phyloP scores from a whole-genome alignment of 805 yeast genomes.

The Debaryomyces maramus region DNA sequence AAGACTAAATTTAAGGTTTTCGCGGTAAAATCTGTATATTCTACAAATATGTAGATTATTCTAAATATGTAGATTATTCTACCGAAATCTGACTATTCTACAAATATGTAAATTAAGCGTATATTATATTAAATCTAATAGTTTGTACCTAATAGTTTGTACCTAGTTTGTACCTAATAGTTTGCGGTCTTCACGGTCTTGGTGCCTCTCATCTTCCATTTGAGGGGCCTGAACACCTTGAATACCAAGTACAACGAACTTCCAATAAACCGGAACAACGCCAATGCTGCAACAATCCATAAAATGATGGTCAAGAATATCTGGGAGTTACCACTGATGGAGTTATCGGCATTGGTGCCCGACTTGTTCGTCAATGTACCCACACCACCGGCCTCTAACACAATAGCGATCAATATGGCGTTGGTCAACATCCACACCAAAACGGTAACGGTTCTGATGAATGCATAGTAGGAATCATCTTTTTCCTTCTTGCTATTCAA shows the following conservation, averaged over 20 bases:
- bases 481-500: slow-evolving; percentile 21
- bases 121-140: too few relatives aligned
- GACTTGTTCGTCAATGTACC: slow-evolving; percentile 37
- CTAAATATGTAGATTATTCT: too few relatives aligned
- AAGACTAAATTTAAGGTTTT: too few relatives aligned
- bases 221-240: slow-evolving; percentile 38
- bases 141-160: too few relatives aligned
- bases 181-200: slow-evolving; percentile 7
- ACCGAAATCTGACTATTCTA: too few relatives aligned
- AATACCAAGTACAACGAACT: slow-evolving; percentile 56
- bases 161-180: too few relatives aligned
- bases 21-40: too few relatives aligned
- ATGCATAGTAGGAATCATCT: slow-evolving; percentile 83
- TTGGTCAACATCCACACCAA: slow-evolving; percentile 87
- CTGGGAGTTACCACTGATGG: slow-evolving; percentile 49
- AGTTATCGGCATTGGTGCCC: slow-evolving; percentile 26
- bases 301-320: slow-evolving; percentile 79
- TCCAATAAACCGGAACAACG: slow-evolving; percentile 79
- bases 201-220: slow-evolving; percentile 35
- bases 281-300: slow-evolving; percentile 92
- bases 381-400: slow-evolving; percentile 81
- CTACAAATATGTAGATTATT: too few relatives aligned
- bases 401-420: slow-evolving; percentile 77
- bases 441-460: slow-evolving; percentile 85
- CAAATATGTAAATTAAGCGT: too few relatives aligned